Conservation (phyloP, 768 basidiomycete species). For the Tricholoma sp. region DNA sequence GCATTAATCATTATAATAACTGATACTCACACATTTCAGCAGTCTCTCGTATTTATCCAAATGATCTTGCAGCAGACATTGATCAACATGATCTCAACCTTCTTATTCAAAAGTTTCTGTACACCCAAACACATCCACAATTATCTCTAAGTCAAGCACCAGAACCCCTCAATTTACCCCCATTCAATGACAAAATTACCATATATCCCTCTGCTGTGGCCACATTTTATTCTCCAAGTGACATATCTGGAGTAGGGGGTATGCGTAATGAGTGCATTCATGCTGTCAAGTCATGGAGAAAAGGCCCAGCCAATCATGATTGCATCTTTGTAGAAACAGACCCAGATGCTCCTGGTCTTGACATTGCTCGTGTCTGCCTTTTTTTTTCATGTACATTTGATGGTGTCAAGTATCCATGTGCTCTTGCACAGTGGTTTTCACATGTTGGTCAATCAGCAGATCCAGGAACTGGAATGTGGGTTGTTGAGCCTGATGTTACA, state of each 20-base stretch:
- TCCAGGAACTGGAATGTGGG: background rate
- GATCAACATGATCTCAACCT: background rate
- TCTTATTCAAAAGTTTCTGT: too few relatives aligned
- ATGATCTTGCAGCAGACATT: background rate
- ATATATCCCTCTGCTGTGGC: background rate
- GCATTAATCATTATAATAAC: constrained; percentile 4
- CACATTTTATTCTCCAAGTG: background rate
- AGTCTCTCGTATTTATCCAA: too few relatives aligned
- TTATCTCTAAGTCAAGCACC: too few relatives aligned
- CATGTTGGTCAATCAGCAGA: background rate
- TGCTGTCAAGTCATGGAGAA: background rate
- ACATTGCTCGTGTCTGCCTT: background rate
- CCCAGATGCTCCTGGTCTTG: background rate
- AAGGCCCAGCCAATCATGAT: background rate
- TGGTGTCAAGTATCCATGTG: background rate
- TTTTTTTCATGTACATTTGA: background rate
- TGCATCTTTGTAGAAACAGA: background rate
- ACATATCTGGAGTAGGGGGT: background rate
- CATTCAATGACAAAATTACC: background rate
- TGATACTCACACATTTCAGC: constrained; percentile 10
- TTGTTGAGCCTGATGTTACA: background rate
- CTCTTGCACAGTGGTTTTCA: background rate
- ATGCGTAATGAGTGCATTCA: background rate
- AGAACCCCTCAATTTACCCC: background rate
- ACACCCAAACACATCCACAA: too few relatives aligned